Evolutionary conservation across 2,329 filamentous ascomycete genomes (phyloP).

Genomic region (Aspergillus intermedius): DNA sequence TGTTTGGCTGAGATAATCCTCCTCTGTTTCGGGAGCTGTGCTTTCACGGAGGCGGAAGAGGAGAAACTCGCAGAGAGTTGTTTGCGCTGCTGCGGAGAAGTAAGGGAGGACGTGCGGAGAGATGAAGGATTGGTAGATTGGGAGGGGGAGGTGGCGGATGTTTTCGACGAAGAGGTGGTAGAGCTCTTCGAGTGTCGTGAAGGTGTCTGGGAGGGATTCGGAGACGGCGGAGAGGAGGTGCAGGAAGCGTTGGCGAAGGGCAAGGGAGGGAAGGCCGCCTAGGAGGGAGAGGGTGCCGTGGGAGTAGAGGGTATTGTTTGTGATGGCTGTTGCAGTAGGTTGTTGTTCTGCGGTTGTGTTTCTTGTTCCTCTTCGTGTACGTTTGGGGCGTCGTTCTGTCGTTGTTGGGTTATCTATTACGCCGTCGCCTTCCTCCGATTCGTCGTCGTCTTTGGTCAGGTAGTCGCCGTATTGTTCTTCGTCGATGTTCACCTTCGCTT

Average conservation of each 20-base stretch:
- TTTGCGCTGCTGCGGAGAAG: slow-evolving; percentile 35
- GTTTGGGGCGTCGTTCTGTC: slow-evolving; percentile 25
- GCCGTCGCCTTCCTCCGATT: slow-evolving; percentile 22
- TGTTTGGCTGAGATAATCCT: slow-evolving; percentile 42
- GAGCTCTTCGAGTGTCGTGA: slow-evolving; percentile 33
- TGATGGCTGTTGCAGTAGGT: neutral
- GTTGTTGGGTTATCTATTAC: slow-evolving; percentile 4
- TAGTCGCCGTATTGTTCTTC: slow-evolving; percentile 43
- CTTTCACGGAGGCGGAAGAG: slow-evolving; percentile 45
- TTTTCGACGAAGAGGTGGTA: slow-evolving; percentile 42
- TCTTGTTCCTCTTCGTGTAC: slow-evolving; percentile 24
- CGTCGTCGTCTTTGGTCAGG: slow-evolving; percentile 30
- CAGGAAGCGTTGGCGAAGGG: slow-evolving; percentile 41
- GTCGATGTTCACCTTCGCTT: slow-evolving; percentile 40
- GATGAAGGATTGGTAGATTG: slow-evolving; percentile 42
- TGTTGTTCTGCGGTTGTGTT: neutral
- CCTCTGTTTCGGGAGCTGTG: slow-evolving; percentile 31
- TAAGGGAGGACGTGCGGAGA: slow-evolving; percentile 39
- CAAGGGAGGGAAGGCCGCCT: slow-evolving; percentile 35
- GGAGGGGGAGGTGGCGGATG: slow-evolving; percentile 40
- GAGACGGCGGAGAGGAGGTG: slow-evolving; percentile 37
- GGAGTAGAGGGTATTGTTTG: slow-evolving; percentile 3
- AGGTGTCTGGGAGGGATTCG: slow-evolving; percentile 25
- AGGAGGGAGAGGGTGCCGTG: slow-evolving; percentile 23
- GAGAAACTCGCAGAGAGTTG: slow-evolving; percentile 49